Evolutionary conservation across 2,329 filamentous ascomycete species (phyloP).

Genomic region (Aureobasidium sp.): DNA sequence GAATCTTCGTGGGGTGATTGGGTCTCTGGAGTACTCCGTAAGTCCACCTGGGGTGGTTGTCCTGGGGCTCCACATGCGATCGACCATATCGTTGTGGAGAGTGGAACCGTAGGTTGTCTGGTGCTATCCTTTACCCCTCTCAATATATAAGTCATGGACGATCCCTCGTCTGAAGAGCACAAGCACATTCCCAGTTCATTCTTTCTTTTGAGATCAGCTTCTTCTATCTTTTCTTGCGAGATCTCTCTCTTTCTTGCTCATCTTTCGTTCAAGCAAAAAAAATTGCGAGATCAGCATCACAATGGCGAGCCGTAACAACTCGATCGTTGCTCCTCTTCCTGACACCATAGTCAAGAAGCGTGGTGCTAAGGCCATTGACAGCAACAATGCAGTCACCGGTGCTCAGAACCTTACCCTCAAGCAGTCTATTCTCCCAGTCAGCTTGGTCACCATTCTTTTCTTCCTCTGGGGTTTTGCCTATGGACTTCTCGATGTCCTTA

Average conservation of each 20-base stretch:
- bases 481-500: slow-evolving; percentile 50
- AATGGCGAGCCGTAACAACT: slow-evolving; percentile 11
- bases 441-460: slow-evolving; percentile 59
- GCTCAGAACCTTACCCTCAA: slow-evolving; percentile 47
- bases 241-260: not conserved
- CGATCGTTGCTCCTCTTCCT: slow-evolving; percentile 3
- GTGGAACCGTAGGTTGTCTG: not conserved
- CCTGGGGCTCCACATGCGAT: slow-evolving; percentile 4
- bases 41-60: not conserved
- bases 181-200: not conserved
- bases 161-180: not conserved
- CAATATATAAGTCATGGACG: slow-evolving; percentile 8
- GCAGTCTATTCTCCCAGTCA: slow-evolving; percentile 60
- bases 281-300: not conserved
- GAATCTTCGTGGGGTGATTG: slow-evolving; percentile 6
- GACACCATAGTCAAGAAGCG: slow-evolving; percentile 6
- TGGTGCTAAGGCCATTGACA: slow-evolving; percentile 8
- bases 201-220: not conserved
- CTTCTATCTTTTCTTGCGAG: not conserved
- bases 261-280: not conserved
- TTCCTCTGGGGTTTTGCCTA: slow-evolving; percentile 58
- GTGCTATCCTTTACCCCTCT: not conserved
- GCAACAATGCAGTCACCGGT: slow-evolving; percentile 11
- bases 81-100: slow-evolving; percentile 11
- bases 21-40: not conserved